Base-by-base conservation (phyloP, 225 moss, liverwort and hornwort species). In the Antitrichia curtipendula region DNA sequence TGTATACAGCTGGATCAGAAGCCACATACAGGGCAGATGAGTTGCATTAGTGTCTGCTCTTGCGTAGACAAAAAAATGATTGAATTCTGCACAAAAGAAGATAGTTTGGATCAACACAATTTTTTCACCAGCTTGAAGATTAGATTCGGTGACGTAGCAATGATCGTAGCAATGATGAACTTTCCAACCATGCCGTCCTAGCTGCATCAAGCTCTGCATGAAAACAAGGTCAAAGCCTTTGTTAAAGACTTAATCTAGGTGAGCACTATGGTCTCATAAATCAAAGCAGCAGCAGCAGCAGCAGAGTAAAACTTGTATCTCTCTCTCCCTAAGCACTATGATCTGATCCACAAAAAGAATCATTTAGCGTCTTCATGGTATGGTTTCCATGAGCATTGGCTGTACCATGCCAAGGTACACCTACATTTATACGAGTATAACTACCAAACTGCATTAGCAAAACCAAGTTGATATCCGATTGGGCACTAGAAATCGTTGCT, bases 21-120 rank as follows among this genome's bases (percentile, higher is more conserved):
- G 73, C 74, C 52, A 82, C 75, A 59, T 80, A 89, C 86, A 86
- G 58, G 70, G 89, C 80, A 89, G 89, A 85, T 82, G 78, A 49
- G 56, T 87, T 80, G 85, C 90, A 89, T 86, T 66, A 75, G 56
- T 84, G 89, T 80, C 88, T 78, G 90, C 74, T 81, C 85, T 78
- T 87, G 89, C 85, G 52, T 83, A 88, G 88, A 74, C 77, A 84
- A 91, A 90, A 60, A 88, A 91, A 92, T 91, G 90, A 87, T 91
- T 87, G 61, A 88, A 92, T 89, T 87, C 91, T 91, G 91, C 88
- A 88, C 91, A 57, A 84, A 88, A 88, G 82, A 77, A 83, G 60
- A 89, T 73, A 59, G 61, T 59, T 89, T 80, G 88, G 72, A 78
- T 83, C 76, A 91, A 80, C 85, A 90, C 68, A 71, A 75, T 50